Percentiles rank a stretch among this genome's conserved stretches.
Conservation (phyloP, 1,139 yeast genomes). For the Scheffersomyces parashehatae region DNA sequence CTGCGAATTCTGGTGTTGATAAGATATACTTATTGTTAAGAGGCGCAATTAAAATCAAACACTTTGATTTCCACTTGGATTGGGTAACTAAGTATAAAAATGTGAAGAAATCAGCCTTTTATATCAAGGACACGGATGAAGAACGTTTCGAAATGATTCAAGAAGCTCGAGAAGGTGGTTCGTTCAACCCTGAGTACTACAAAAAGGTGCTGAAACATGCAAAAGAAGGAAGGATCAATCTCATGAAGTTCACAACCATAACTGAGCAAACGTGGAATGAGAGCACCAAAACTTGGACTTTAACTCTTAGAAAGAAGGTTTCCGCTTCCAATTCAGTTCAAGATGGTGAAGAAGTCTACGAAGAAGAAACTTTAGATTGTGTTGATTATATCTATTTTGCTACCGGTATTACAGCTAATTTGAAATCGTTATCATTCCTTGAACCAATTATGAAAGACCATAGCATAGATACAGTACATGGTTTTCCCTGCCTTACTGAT, state of each 20-base stretch:
- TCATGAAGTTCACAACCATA: constrained; percentile 26
- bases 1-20: constrained; percentile 29
- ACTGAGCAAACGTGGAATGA: constrained; percentile 22
- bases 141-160: constrained; percentile 43
- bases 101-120: constrained; percentile 43
- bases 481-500: constrained; percentile 48
- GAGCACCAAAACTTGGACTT: constrained; percentile 13
- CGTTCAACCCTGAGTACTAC: constrained; percentile 49
- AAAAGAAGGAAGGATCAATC: constrained; percentile 26
- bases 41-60: constrained; percentile 46
- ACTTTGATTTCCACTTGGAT: constrained; percentile 51
- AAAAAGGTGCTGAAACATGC: constrained; percentile 31
- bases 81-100: constrained; percentile 55
- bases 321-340: constrained; percentile 5
- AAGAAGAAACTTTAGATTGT: constrained; percentile 7
- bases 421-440: constrained; percentile 31
- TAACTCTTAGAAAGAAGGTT: constrained; percentile 6
- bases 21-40: constrained; percentile 38
- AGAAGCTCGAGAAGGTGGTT: constrained; percentile 50
- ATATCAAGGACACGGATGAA: constrained; percentile 43
- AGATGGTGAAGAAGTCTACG: constrained; percentile 7
- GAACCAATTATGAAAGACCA: constrained; percentile 22
- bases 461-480: constrained; percentile 34
- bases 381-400: constrained; percentile 46
- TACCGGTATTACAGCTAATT: constrained; percentile 40